phyloP scores from a whole-genome alignment of 257 asterid genomes.

The Ophiorrhiza pumila region DNA sequence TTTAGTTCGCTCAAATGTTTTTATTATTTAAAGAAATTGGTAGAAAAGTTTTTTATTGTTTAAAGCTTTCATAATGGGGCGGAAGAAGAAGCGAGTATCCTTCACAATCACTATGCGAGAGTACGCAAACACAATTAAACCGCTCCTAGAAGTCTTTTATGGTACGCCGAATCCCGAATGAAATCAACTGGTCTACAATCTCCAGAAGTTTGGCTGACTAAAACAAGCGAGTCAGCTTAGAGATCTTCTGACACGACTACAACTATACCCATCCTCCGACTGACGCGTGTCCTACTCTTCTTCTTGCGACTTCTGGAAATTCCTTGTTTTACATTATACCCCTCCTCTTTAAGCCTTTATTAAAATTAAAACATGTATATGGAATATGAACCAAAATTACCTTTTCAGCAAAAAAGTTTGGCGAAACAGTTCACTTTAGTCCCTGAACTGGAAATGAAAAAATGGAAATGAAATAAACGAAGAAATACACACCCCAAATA shows the following conservation, averaged over 20 bases:
- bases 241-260: not conserved
- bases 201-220: slow-evolving; percentile 18
- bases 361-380: too few species aligned
- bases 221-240: slow-evolving; percentile 1
- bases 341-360: not conserved
- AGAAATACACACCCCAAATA: too few species aligned
- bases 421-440: not conserved
- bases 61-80: too few species aligned
- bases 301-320: not conserved
- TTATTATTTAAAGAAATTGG: too few species aligned
- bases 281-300: slow-evolving; percentile 5
- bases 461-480: too few species aligned
- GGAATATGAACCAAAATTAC: too few species aligned
- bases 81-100: not conserved
- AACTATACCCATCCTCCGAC: slow-evolving; percentile 1
- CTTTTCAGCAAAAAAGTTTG: not conserved
- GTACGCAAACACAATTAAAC: not conserved
- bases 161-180: not conserved
- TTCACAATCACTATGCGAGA: not conserved
- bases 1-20: too few species aligned
- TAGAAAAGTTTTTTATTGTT: too few species aligned
- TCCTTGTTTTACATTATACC: not conserved
- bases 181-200: slow-evolving; percentile 3
- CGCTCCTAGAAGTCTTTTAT: too few species aligned
- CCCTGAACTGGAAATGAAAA: not conserved